phyloP scores from a whole-genome alignment of 208 protist genomes.

The Leishmania braziliensis region DNA sequence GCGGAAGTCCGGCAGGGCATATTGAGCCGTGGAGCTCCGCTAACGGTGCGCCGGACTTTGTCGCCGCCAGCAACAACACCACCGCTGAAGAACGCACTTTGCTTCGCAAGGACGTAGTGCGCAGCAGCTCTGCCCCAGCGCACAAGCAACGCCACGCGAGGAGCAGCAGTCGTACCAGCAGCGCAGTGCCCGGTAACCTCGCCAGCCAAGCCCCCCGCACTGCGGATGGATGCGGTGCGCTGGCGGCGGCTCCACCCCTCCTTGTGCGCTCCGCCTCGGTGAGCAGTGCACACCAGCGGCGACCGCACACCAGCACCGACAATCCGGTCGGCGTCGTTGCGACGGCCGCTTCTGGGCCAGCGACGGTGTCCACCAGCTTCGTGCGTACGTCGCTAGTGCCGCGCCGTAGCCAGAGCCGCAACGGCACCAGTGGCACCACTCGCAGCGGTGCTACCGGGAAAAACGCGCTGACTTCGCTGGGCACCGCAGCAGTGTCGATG shows the following conservation, averaged over 20 bases:
- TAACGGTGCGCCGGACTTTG: background rate
- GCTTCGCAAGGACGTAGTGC: background rate
- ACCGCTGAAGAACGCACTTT: background rate
- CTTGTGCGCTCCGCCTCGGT: constrained; percentile 9
- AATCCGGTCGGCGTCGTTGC: too few species aligned
- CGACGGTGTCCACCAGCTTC: background rate
- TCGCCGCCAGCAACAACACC: background rate
- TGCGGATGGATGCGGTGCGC: background rate
- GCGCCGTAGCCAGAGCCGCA: constrained; percentile 9
- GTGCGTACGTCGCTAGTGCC: background rate
- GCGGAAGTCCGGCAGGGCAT: background rate
- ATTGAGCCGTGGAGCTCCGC: too few species aligned
- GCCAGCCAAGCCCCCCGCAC: background rate
- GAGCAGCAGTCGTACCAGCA: background rate
- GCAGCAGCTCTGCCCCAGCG: constrained; percentile 8
- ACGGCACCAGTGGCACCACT: background rate
- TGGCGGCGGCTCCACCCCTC: background rate
- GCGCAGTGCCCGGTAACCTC: background rate
- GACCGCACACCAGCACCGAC: background rate
- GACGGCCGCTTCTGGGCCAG: background rate
- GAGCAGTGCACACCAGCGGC: background rate
- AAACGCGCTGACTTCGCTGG: background rate
- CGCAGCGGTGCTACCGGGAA: background rate
- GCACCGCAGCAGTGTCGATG: background rate
- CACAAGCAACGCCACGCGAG: background rate